Conservation (phyloP, 345 rosid genomes). For the Psidium guajava region DNA sequence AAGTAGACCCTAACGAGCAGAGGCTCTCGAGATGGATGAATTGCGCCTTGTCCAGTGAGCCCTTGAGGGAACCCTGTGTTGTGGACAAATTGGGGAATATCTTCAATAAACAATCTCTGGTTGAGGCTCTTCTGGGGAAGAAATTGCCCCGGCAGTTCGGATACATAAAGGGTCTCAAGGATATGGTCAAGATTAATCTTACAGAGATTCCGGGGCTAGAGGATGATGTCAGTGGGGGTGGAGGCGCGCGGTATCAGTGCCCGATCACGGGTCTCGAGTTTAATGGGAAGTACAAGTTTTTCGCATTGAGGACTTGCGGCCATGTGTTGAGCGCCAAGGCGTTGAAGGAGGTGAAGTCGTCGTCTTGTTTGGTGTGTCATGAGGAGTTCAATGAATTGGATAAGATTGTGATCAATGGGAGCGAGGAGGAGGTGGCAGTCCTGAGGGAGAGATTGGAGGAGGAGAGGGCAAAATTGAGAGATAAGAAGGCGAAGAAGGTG, state of each 20-base stretch:
- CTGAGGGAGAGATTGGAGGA: slow-evolving; percentile 72
- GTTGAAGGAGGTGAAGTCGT: slow-evolving; percentile 81
- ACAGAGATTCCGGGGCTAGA: slow-evolving; percentile 43
- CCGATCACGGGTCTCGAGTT: slow-evolving; percentile 76
- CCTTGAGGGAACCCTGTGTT: slow-evolving; percentile 72
- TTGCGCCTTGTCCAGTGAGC: slow-evolving; percentile 73
- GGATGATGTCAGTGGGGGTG: slow-evolving; percentile 1
- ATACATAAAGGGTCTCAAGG: slow-evolving; percentile 72
- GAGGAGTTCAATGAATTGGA: slow-evolving; percentile 51
- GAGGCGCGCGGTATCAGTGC: slow-evolving; percentile 52
- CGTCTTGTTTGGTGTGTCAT: slow-evolving; percentile 81
- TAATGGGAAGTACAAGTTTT: slow-evolving; percentile 76
- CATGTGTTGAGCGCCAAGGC: slow-evolving; percentile 93
- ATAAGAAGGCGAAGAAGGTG: slow-evolving; percentile 50
- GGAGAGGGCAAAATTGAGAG: slow-evolving; percentile 43
- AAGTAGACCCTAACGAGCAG: slow-evolving; percentile 87
- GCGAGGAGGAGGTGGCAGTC: slow-evolving; percentile 55
- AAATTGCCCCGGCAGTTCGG: slow-evolving; percentile 61
- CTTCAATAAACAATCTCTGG: slow-evolving; percentile 77
- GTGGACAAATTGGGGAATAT: slow-evolving; percentile 75
- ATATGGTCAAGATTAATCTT: slow-evolving; percentile 59
- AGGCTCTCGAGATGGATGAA: slow-evolving; percentile 81
- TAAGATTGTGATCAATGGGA: slow-evolving; percentile 76
- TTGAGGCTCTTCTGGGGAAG: slow-evolving; percentile 57
- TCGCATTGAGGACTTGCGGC: slow-evolving; percentile 64